phyloP scores from a whole-genome alignment of 768 basidiomycete genomes.

The Hortiboletus campestris region DNA sequence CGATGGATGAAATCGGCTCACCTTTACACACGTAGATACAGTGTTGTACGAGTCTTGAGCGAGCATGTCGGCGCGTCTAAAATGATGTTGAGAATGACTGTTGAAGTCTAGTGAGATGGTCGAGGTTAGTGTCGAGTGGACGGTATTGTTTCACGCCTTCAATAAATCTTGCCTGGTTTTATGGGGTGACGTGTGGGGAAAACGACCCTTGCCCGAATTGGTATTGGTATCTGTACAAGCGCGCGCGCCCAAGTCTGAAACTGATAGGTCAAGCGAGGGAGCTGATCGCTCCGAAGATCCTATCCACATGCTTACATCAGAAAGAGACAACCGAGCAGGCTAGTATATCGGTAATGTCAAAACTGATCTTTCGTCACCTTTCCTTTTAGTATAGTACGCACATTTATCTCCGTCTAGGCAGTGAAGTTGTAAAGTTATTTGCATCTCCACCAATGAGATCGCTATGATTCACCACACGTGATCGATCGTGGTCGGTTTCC shows the following conservation, averaged over 20 bases:
- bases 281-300: neutral
- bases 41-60: constrained; percentile 24
- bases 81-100: constrained; percentile 2
- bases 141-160: neutral
- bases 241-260: neutral
- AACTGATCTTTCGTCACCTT: no score
- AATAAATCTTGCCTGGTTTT: constrained; percentile 1
- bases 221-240: neutral
- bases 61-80: constrained; percentile 17
- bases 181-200: neutral
- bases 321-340: neutral
- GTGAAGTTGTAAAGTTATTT: no score
- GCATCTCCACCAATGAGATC: no score
- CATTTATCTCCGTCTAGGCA: no score
- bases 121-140: neutral
- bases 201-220: neutral
- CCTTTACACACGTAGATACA: constrained; percentile 27
- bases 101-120: constrained; percentile 9
- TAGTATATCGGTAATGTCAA: no score
- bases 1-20: neutral
- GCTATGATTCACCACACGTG: no score
- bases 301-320: neutral
- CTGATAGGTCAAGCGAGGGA: neutral
- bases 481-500: no score
- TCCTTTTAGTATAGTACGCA: no score